A percentile compares a stretch with the other conserved stretches of the same genome.
phyloP scores from a whole-genome alignment of 345 rosid species.

The Populus ilicifolia region DNA sequence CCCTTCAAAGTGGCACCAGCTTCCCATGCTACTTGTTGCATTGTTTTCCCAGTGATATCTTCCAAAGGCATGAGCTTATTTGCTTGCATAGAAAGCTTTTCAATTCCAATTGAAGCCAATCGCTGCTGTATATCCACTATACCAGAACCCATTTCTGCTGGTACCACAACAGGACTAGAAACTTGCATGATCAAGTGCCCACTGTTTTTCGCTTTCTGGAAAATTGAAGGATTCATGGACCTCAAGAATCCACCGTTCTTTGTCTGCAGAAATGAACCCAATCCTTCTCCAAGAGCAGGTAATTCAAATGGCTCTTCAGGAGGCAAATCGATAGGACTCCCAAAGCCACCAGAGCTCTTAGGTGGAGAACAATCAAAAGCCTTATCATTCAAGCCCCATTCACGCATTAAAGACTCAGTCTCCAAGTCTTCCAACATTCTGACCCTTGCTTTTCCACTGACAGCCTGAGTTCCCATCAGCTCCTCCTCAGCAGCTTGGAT shows the following conservation, averaged over 20 bases:
- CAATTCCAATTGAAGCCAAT: slow-evolving; percentile 84
- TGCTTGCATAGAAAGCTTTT: slow-evolving; percentile 91
- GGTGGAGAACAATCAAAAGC: slow-evolving; percentile 71
- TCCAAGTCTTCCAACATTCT: slow-evolving; percentile 73
- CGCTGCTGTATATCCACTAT: slow-evolving; percentile 63
- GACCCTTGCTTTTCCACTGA: slow-evolving; percentile 47
- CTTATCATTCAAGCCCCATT: slow-evolving; percentile 83
- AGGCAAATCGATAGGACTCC: slow-evolving; percentile 56
- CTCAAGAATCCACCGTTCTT: slow-evolving; percentile 76
- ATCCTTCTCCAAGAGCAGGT: slow-evolving; percentile 77
- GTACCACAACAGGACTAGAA: slow-evolving; percentile 90
- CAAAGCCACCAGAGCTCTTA: slow-evolving; percentile 42
- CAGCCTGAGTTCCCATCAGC: slow-evolving; percentile 40
- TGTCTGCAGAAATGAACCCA: slow-evolving; percentile 83
- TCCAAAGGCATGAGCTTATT: slow-evolving; percentile 89
- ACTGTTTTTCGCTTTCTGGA: slow-evolving; percentile 54
- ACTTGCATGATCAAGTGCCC: slow-evolving; percentile 92
- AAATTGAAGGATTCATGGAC: slow-evolving; percentile 73
- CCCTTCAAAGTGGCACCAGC: slow-evolving; percentile 47
- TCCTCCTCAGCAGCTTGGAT: slow-evolving; percentile 62
- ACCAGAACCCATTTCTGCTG: slow-evolving; percentile 92
- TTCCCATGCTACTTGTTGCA: slow-evolving; percentile 83
- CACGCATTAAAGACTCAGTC: slow-evolving; percentile 79
- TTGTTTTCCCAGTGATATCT: slow-evolving; percentile 85
- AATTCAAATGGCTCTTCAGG: slow-evolving; percentile 52